phyloP scores from a whole-genome alignment of 2,329 filamentous ascomycete genomes.

The Colletotrichum somersetense region DNA sequence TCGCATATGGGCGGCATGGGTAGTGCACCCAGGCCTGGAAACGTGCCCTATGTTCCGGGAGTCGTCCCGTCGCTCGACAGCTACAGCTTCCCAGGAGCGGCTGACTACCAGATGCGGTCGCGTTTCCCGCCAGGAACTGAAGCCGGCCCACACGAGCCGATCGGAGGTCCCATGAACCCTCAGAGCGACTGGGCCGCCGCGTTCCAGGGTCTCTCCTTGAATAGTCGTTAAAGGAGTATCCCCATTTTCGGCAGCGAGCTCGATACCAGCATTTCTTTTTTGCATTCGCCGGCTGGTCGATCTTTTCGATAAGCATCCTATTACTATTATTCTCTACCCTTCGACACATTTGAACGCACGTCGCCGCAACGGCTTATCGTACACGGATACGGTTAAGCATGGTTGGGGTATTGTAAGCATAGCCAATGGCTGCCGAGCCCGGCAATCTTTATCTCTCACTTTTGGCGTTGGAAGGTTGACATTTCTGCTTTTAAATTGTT shows the following conservation, averaged over 20 bases:
- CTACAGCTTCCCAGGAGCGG: conserved; percentile 58
- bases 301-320: conserved; percentile 7
- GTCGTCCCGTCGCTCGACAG: conserved; percentile 58
- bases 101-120: conserved; percentile 62
- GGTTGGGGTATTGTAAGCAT: conserved; percentile 32
- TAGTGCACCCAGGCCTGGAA: conserved; percentile 52
- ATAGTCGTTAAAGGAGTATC: conserved; percentile 62
- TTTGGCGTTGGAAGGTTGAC: conserved; percentile 32
- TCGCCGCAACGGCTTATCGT: conserved; percentile 20
- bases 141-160: conserved; percentile 48
- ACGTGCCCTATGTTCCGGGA: conserved; percentile 54
- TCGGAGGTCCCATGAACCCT: conserved; percentile 28
- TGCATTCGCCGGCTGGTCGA: neutral
- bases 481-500: conserved; percentile 31
- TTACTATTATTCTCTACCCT: neutral
- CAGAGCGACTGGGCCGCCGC: conserved; percentile 72
- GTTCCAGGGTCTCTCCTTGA: conserved; percentile 81
- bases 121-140: conserved; percentile 60
- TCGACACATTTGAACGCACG: conserved; percentile 16
- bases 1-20: conserved; percentile 40
- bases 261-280: neutral
- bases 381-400: conserved; percentile 23
- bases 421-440: conserved; percentile 22
- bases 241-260: neutral
- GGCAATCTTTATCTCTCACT: conserved; percentile 23